Base-by-base conservation (phyloP, 805 yeast genomes). In the Myxozyma neglecta region DNA sequence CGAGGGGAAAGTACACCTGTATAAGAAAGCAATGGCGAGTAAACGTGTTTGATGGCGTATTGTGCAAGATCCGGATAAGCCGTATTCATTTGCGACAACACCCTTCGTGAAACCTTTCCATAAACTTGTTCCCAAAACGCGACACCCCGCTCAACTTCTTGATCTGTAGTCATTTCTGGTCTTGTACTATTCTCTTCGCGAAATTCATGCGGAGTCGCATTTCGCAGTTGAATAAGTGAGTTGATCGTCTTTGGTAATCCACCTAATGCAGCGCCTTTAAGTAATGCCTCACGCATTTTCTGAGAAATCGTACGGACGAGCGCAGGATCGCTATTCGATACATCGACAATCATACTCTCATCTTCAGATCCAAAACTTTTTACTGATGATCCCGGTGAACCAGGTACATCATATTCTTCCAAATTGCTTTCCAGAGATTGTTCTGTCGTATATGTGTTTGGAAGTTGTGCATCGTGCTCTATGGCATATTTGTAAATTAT, bases 231-330 rank as follows among this genome's bases (percentile, higher is more conserved):
- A 69, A 83, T 86, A 69, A 92, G 75, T 1, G 96, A 82, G 72
- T 91, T 92, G 72, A 92, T 92, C 1, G 91, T 83, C 68, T 86
- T 86, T 0, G 97, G 97, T 13, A 91, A 78, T 0, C 97, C 97
- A 14, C 85, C 83, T 50, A 92, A 75, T 0, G 96, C 96, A 0
- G 88, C 81, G 3, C 90, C 80, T 70, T 91, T 92, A 70, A 92
- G 75, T 2, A 92, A 75, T 8, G 91, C 85, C 70, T 92, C 97
- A 62, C 96, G 78, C 56, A 88, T 77, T 67, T 87, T 83, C 45
- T 78, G 77, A 0, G 92, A 79, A 6, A 81, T 63, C 65, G 56
- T 64, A 48, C 69, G 77, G 44, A 52, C 68, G 35, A 51, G 57
- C 14, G 60, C 61, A 32, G 66, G 64, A n/a, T 67, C 57, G 6